Conservation (phyloP, 1,284 basidiomycete genomes). For the Polyporus tsugae region DNA sequence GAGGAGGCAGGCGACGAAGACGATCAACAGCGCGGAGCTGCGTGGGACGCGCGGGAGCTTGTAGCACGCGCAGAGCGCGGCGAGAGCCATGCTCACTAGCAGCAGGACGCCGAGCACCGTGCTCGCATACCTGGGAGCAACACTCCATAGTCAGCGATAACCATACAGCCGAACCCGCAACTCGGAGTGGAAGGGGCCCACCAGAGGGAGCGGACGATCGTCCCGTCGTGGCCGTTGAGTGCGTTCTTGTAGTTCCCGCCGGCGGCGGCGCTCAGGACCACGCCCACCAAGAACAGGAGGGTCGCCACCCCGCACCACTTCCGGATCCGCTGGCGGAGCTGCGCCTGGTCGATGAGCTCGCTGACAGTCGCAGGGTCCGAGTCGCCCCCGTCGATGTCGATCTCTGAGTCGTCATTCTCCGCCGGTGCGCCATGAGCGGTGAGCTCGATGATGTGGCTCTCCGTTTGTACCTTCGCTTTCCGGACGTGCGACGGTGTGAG, state of each 20-base stretch:
- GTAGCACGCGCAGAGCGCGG: conserved; percentile 15
- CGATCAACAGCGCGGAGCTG: conserved; percentile 12
- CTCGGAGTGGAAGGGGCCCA: conserved; percentile 8
- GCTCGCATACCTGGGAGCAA: conserved; percentile 26
- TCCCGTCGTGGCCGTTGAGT: conserved; percentile 26
- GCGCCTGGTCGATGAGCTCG: conserved; percentile 34
- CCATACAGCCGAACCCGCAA: not conserved
- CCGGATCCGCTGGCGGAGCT: conserved; percentile 41
- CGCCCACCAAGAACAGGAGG: conserved; percentile 34
- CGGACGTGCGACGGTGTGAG: conserved; percentile 4
- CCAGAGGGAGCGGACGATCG: conserved; percentile 36
- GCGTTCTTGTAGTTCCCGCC: conserved; percentile 36
- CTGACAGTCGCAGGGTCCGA: not conserved
- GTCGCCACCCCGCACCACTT: conserved; percentile 35
- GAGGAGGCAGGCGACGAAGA: conserved; percentile 19
- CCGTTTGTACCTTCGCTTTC: not conserved
- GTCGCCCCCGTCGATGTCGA: no score
- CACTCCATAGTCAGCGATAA: not conserved
- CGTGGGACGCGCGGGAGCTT: conserved; percentile 23
- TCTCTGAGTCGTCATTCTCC: not conserved
- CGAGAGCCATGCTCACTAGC: not conserved
- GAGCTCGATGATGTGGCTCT: not conserved
- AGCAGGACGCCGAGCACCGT: conserved; percentile 21
- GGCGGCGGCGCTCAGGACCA: conserved; percentile 39
- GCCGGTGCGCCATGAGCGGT: not conserved